phyloP scores from a whole-genome alignment of 1,284 basidiomycete genomes.

The Cryptococcus wingfieldii region DNA sequence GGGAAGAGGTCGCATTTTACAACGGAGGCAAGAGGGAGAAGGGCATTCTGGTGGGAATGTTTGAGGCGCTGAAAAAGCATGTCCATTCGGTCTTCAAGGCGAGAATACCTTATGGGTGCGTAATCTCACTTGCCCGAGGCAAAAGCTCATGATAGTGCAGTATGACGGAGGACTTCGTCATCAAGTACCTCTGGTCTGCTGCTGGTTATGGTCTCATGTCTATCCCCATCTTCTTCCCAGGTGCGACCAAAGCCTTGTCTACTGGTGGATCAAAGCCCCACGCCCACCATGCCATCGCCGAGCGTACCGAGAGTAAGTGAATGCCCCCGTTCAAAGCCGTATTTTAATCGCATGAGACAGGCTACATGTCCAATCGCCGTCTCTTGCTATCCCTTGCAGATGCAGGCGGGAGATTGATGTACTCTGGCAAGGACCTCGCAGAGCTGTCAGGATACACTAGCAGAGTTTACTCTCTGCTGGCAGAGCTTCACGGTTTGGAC shows the following conservation, averaged over 20 bases:
- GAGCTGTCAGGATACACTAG: conserved; percentile 90
- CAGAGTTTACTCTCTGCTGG: conserved; percentile 80
- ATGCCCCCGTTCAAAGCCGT: neutral
- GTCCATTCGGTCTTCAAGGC: conserved; percentile 85
- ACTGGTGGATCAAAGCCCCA: neutral
- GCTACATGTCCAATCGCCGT: conserved; percentile 94
- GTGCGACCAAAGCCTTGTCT: conserved; percentile 13
- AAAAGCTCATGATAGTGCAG: conserved; percentile 4
- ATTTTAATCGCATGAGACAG: conserved; percentile 48
- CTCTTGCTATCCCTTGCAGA: conserved; percentile 89
- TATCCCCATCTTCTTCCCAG: conserved; percentile 68
- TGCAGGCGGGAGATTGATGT: conserved; percentile 77
- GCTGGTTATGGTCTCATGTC: conserved; percentile 84
- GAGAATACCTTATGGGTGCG: conserved; percentile 38
- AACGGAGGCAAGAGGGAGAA: conserved; percentile 80
- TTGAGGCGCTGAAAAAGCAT: conserved; percentile 76
- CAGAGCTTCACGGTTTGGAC: conserved; percentile 72
- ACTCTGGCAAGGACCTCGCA: conserved; percentile 65
- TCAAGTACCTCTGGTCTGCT: conserved; percentile 91
- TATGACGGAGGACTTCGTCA: conserved; percentile 85
- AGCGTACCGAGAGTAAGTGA: conserved; percentile 61
- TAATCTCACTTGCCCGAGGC: neutral
- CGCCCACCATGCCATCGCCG: conserved; percentile 50
- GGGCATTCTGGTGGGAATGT: conserved; percentile 75
- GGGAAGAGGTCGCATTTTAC: conserved; percentile 97